Evolutionary conservation across 2,329 filamentous ascomycete genomes (phyloP), one percentile per base, ranked within the genome.

Genomic region (Didymella pinodella): DNA sequence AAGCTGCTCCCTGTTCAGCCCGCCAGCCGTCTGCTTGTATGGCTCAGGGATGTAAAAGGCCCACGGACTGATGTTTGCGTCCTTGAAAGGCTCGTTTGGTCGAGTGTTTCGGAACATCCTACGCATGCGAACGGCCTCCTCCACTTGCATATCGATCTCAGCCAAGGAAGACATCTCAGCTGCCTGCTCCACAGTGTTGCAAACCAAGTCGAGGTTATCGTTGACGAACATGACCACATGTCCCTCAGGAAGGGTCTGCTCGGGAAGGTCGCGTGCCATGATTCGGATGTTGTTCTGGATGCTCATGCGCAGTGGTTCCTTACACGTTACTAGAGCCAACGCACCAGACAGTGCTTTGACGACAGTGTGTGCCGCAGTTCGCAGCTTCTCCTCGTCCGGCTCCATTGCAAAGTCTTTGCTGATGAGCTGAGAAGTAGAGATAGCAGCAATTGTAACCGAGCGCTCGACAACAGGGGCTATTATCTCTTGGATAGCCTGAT

Each of bases 201-300:
- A 98, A 46, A 96, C 94, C 40, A 93, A 85, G 68, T 99, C 95
- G 29, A 99, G 85, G 75, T 99, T 99, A 65, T 96, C 94, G 76
- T 98, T 99, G 61, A 99, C 94, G 77, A 96, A 98, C 92, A 99
- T 97, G 56, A 98, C 86, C 61, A 99, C 95, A 31, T 95, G 91
- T 7, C 95, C 95, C 79, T 99, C 95, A 0, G 95, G 92, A 62
- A 99, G 85, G 16, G 91, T 91, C 68, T 89, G 86, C 52, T 87
- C 84, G 2, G 84, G 84, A 40, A 86, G 80, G 49, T 86, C 85
- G 57, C 85, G 82, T 52, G 92, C 90, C 53, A 92, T 88, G 36
- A 96, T 85, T n/a, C 95, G 90, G 76, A 99, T 93, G 74, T 98
- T 96, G 78, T 98, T 99, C 53, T 91, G 96, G 78, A 99, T 96